Percentiles rank a stretch among this genome's conserved stretches.
Evolutionary conservation across 2,329 filamentous ascomycete genomes (phyloP).

Genomic region (Trichoderma sp.): DNA sequence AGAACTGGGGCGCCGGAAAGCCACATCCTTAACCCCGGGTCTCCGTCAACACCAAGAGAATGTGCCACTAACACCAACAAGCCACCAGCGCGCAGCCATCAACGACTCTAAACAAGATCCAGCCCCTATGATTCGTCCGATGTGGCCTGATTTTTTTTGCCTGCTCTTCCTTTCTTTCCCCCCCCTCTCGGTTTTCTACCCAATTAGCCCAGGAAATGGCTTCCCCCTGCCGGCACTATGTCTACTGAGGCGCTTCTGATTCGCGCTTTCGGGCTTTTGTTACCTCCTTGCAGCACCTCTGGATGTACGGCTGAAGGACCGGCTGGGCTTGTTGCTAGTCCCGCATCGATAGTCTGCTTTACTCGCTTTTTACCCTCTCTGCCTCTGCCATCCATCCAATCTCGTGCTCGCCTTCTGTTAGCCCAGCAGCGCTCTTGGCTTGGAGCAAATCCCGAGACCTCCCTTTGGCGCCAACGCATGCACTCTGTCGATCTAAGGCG

Average conservation of each 20-base stretch:
- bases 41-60: not conserved
- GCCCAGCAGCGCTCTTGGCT: not conserved
- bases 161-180: not conserved
- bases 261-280: conserved; percentile 5
- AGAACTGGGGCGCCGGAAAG: not conserved
- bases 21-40: not conserved
- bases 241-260: not conserved
- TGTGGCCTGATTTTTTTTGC: conserved; percentile 16
- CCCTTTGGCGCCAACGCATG: conserved; percentile 20
- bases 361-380: not conserved
- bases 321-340: conserved; percentile 1
- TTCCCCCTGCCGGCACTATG: not conserved
- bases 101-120: not conserved
- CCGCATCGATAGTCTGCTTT: conserved; percentile 5
- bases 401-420: not conserved
- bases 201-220: not conserved
- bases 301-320: conserved; percentile 9
- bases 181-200: not conserved
- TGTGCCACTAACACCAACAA: not conserved
- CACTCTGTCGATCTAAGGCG: conserved; percentile 23
- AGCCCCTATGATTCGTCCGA: conserved; percentile 1
- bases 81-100: not conserved
- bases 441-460: conserved; percentile 21
- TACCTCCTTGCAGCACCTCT: not conserved
- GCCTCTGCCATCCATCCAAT: conserved; percentile 13